Evolutionary conservation across 1,139 yeast species (phyloP), one percentile per base, ranked within the genome.

Genomic region (Candida tropicalis): DNA sequence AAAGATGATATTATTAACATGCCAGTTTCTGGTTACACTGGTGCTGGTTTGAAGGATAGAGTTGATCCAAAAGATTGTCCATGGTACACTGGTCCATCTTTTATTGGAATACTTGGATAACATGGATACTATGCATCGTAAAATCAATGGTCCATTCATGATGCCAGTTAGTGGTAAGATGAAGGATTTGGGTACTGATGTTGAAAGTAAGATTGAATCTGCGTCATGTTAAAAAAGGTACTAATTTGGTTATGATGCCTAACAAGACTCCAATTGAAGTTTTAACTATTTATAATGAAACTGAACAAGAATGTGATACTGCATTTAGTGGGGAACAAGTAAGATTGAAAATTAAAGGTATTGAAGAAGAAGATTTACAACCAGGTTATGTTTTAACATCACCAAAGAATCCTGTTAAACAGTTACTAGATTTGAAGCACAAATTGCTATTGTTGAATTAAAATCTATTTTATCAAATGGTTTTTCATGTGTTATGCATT

Each of bases 21-120:
- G 97, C 99, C 99, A 40, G 97, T 93, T 43, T 89, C 97, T 31
- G 99, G 99, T 47, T 93, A 77, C 75, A 90, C 97, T 42, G 99
- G 99, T 60, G 96, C 96, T 45, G 97, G 97, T 54, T 77, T 93
- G 71, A 91, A 90, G 69, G 96, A 88, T 27, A 82, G 93, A 53
- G 89, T 93, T 39, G 64, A 79, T 52, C 61, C 79, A 49, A 73
- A 76, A 50, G 84, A 75, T 35, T 87, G 95, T 61, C 93, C 97
- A 50, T 93, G 98, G 98, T 93, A 91, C 75, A 70, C 66, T 16
- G 99, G 99, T 10, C 98, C 99, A 39, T 72, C 98, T 12, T 75
- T n/a, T 93, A 59, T 76, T 95, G 59, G 97, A 93, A 71, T 91
- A 75, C 70, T 79, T 95, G 65, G 99, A 95, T 66, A 62, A 68